phyloP scores from a whole-genome alignment of 1,284 basidiomycete species.

The Papiliotrema flavescens region DNA sequence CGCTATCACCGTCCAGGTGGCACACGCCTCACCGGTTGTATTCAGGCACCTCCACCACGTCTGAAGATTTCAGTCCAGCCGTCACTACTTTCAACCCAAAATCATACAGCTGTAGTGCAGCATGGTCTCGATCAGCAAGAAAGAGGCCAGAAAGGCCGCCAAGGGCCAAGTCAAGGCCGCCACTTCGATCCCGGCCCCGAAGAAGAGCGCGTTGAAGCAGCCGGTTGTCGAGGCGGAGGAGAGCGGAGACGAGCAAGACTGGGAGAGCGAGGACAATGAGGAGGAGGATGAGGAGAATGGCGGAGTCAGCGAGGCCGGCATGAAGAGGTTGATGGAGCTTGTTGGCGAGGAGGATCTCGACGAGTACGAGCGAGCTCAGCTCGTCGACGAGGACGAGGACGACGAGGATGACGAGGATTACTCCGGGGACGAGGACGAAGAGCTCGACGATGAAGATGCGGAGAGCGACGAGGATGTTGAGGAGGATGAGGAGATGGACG shows the following conservation, averaged over 20 bases:
- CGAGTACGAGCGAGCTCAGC: constrained; percentile 32
- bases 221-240: constrained; percentile 10
- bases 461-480: constrained; percentile 46
- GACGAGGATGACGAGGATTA: constrained; percentile 60
- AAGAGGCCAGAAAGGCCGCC: constrained; percentile 25
- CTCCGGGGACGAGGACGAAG: constrained; percentile 46
- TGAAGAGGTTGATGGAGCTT: constrained; percentile 62
- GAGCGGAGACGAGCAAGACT: constrained; percentile 21
- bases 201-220: constrained; percentile 1
- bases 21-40: background rate
- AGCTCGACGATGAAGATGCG: constrained; percentile 44
- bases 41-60: background rate
- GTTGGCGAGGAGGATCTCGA: constrained; percentile 54
- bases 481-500: constrained; percentile 43
- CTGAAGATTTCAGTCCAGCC: background rate
- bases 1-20: background rate
- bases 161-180: constrained; percentile 16
- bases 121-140: constrained; percentile 38
- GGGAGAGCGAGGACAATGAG: constrained; percentile 31
- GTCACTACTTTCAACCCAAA: background rate
- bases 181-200: background rate
- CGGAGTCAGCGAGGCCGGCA: constrained; percentile 78
- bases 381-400: constrained; percentile 38
- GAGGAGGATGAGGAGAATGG: constrained; percentile 75
- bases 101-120: constrained; percentile 2